phyloP scores from a whole-genome alignment of 1,284 basidiomycete genomes.

The Trametes sp. region DNA sequence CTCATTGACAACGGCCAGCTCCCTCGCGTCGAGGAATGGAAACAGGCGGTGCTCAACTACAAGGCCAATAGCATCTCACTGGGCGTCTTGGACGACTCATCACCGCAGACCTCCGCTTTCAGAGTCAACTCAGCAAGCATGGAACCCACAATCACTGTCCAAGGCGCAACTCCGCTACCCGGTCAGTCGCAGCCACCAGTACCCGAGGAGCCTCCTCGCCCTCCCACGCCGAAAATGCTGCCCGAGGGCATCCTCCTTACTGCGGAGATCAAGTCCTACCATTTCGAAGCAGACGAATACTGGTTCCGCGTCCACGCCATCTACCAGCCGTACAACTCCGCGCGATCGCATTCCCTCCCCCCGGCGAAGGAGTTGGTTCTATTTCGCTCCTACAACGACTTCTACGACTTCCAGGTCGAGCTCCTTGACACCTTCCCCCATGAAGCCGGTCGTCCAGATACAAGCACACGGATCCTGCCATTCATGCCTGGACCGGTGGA shows the following conservation, averaged over 20 bases:
- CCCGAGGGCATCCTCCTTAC: constrained; percentile 87
- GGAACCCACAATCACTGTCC: constrained; percentile 35
- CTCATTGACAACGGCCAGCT: constrained; percentile 88
- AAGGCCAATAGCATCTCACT: constrained; percentile 96
- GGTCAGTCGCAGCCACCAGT: constrained; percentile 36
- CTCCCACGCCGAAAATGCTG: constrained; percentile 53
- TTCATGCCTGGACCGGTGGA: constrained; percentile 95
- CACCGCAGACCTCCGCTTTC: constrained; percentile 21
- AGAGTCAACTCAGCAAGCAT: constrained; percentile 23
- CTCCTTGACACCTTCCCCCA: constrained; percentile 87
- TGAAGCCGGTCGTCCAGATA: constrained; percentile 83
- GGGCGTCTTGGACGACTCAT: constrained; percentile 81
- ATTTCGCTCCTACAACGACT: constrained; percentile 97
- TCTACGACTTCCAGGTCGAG: constrained; percentile 96
- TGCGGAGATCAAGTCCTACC: constrained; percentile 95
- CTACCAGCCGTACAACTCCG: constrained; percentile 81
- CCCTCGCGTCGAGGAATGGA: constrained; percentile 98
- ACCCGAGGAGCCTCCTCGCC: constrained; percentile 29
- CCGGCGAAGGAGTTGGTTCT: constrained; percentile 86
- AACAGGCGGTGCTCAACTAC: constrained; percentile 92
- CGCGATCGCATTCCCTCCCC: constrained; percentile 60
- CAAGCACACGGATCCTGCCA: constrained; percentile 81
- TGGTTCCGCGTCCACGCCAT: constrained; percentile 96
- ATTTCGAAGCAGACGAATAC: constrained; percentile 94
- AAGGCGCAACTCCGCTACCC: constrained; percentile 40